phyloP scores from a whole-genome alignment of 2,329 filamentous ascomycete species.

The Talaromyces pinophilus region DNA sequence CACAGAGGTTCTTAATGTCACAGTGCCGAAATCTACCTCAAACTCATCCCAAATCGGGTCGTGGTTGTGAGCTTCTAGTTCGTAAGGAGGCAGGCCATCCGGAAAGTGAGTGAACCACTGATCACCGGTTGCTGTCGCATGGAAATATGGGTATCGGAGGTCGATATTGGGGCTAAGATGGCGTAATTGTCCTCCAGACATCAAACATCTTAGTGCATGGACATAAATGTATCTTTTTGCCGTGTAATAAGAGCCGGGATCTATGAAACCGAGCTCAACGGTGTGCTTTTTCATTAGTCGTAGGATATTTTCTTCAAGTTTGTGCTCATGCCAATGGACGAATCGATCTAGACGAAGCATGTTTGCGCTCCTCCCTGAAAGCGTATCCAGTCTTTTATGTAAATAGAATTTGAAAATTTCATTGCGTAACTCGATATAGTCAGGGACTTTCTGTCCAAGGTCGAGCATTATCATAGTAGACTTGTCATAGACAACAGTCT shows the following conservation, averaged over 20 bases:
- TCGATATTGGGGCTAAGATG: neutral
- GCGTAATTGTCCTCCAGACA: neutral
- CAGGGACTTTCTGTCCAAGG: neutral
- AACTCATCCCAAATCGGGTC: neutral
- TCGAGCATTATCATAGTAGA: neutral
- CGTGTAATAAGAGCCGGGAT: neutral
- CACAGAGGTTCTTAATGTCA: neutral
- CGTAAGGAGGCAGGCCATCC: neutral
- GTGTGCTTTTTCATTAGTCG: neutral
- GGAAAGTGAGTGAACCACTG: neutral
- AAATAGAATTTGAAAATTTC: neutral
- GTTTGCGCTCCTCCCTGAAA: neutral
- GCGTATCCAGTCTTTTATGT: neutral
- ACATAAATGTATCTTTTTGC: neutral
- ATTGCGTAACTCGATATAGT: neutral
- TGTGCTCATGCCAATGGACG: neutral
- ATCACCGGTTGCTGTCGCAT: neutral
- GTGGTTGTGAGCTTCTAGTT: neutral
- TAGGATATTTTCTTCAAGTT: neutral
- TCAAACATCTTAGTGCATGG: neutral
- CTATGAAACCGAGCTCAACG: neutral
- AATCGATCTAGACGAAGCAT: constrained; percentile 11
- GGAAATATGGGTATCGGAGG: neutral
- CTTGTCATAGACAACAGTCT: neutral
- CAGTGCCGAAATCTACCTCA: neutral